Base-by-base conservation (phyloP, 2,329 filamentous ascomycete species). In the Talaromyces sp. region DNA sequence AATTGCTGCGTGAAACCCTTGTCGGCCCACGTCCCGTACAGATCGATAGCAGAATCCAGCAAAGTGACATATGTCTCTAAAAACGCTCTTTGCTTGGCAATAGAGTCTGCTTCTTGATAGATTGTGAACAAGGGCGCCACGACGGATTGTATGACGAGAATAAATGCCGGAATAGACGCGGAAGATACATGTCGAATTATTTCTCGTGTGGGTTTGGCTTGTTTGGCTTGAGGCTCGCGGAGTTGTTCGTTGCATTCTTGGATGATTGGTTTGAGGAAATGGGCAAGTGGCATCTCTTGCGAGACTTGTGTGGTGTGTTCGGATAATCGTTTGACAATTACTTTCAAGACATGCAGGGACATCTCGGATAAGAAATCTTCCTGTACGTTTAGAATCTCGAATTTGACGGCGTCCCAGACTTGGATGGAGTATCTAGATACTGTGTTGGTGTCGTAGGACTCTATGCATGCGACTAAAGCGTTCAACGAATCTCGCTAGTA, bases 161-260 rank as follows among this genome's bases (percentile, higher is more conserved):
- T 82, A 60, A 85, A 86, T 0, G 87, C 81, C 19, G 81, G 74
- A 0, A 81, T 74, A 19, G 85, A 87, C 6, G 85, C 83, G 54
- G 82, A 80, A 1, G 86, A 83, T 11, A 88, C 76, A 7, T 82
- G 83, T 43, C 82, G 78, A 16, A 90, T 72, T 19, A 90, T 88
- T 31, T 85, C 82, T 19, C 86, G 86, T 3, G 87, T 83, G 10
- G 87, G 87, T 70, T 86, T 85, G 3, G 88, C 88, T 71, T 90
- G 86, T 72, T 89, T 89, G 5, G 87, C 88, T 52, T 88, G 87
- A 7, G 88, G 88, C 71, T 90, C 87, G 70, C 87, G 85, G 3
- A 90, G 78, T 70, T 89, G 87, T 67, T 90, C 86, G 66, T 88
- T 86, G 72, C 87, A 89, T 75, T 90, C 88, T 69, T 88, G 87